Conservation (phyloP, 2,329 filamentous ascomycete genomes). For the Davidsoniella virescens region DNA sequence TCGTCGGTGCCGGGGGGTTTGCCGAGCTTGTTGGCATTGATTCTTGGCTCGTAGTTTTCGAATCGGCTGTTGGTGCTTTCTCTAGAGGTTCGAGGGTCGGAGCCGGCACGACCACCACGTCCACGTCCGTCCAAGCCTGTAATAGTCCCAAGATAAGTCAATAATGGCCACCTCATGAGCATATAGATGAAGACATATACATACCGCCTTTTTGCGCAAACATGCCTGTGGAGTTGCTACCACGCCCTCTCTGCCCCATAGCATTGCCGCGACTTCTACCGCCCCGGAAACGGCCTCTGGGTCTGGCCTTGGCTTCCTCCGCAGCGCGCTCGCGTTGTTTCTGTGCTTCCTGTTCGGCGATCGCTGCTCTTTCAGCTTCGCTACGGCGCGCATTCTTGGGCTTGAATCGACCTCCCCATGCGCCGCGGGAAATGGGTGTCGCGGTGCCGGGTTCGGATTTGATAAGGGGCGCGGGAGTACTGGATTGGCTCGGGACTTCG, state of each 20-base stretch:
- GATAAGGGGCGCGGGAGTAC: not conserved
- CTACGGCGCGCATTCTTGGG: slow-evolving; percentile 34
- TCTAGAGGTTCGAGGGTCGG: slow-evolving; percentile 18
- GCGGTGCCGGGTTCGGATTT: slow-evolving; percentile 5
- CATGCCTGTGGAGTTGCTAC: slow-evolving; percentile 17
- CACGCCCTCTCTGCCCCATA: slow-evolving; percentile 26
- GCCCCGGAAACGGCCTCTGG: slow-evolving; percentile 26
- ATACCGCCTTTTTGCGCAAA: slow-evolving; percentile 16
- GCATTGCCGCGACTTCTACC: slow-evolving; percentile 28
- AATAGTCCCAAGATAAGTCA: not conserved
- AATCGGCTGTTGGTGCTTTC: slow-evolving; percentile 18
- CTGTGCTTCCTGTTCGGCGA: slow-evolving; percentile 29
- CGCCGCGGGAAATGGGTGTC: slow-evolving; percentile 4
- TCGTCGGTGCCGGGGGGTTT: slow-evolving; percentile 21
- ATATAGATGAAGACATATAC: slow-evolving; percentile 13
- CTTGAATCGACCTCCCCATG: slow-evolving; percentile 26
- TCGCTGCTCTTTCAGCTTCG: slow-evolving; percentile 30
- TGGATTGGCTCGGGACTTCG: not conserved
- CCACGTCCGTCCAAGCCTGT: slow-evolving; percentile 6
- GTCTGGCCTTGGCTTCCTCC: slow-evolving; percentile 24
- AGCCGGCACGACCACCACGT: slow-evolving; percentile 16
- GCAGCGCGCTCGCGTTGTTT: slow-evolving; percentile 26
- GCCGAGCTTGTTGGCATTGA: slow-evolving; percentile 41
- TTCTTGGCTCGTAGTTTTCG: slow-evolving; percentile 27
- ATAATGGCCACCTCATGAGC: not conserved